phyloP scores from a whole-genome alignment of 257 asterid genomes.

The Solanum clarkiae region DNA sequence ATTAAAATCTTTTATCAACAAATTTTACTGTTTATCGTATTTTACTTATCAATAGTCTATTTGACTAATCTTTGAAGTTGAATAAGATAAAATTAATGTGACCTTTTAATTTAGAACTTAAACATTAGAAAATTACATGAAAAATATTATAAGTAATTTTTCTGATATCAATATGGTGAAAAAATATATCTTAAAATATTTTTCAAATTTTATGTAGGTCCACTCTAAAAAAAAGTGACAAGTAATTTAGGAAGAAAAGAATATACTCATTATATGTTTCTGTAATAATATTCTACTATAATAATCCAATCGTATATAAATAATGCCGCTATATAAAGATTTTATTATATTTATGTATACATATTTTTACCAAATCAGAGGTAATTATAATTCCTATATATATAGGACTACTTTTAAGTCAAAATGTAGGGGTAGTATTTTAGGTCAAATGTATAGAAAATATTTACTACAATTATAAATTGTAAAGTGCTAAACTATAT shows the following conservation, averaged over 20 bases:
- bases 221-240: too few relatives aligned
- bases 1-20: too few relatives aligned
- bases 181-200: neutral
- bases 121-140: neutral
- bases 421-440: neutral
- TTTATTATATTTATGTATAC: neutral
- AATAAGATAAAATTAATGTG: neutral
- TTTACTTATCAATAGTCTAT: neutral
- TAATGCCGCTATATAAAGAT: rapidly evolving
- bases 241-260: too few relatives aligned
- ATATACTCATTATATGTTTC: neutral
- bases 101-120: too few relatives aligned
- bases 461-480: neutral
- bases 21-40: neutral
- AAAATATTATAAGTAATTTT: neutral
- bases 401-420: neutral
- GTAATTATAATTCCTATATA: neutral
- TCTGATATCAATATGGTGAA: neutral
- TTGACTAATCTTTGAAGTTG: neutral
- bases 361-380: neutral
- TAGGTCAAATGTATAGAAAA: neutral
- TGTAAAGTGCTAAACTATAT: neutral
- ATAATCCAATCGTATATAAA: neutral
- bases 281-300: neutral
- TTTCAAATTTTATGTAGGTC: too few relatives aligned